A percentile compares a stretch with the other conserved stretches of the same genome.
Conservation (phyloP, 768 basidiomycete species). For the Saitozyma podzolica region DNA sequence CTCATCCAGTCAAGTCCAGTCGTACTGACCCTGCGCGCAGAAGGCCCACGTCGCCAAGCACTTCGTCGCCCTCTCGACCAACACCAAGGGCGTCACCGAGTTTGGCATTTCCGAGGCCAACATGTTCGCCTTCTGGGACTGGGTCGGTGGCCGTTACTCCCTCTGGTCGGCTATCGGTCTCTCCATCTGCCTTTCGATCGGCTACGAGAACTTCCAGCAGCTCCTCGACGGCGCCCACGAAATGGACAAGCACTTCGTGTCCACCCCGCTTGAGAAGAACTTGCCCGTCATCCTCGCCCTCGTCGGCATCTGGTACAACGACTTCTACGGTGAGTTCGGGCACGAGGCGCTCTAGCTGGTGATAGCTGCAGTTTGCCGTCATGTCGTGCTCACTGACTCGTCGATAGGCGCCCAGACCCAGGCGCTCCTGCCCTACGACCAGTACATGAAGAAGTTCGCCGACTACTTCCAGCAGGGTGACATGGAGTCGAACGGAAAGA, state of each 20-base stretch:
- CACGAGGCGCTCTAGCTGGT: constrained; percentile 3
- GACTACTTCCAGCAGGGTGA: constrained; percentile 99
- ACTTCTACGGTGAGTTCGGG: constrained; percentile 73
- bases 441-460: constrained; percentile 98
- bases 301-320: constrained; percentile 97
- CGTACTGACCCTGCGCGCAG: constrained; percentile 26
- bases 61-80: constrained; percentile 97
- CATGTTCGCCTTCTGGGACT: constrained; percentile 99
- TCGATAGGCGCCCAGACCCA: constrained; percentile 81
- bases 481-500: constrained; percentile 99
- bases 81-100: constrained; percentile 84
- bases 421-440: constrained; percentile 93
- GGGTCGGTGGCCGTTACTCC: constrained; percentile 98
- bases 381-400: neutral
- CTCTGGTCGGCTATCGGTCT: constrained; percentile 98
- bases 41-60: constrained; percentile 94
- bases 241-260: constrained; percentile 96
- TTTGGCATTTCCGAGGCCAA: constrained; percentile 89
- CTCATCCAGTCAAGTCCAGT: no score
- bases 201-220: constrained; percentile 89
- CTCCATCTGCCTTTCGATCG: constrained; percentile 88
- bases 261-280: constrained; percentile 82
- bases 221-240: constrained; percentile 89
- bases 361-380: neutral
- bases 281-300: constrained; percentile 87